Base-by-base conservation (phyloP, 768 basidiomycete species). In the Tricholoma flavovirens region DNA sequence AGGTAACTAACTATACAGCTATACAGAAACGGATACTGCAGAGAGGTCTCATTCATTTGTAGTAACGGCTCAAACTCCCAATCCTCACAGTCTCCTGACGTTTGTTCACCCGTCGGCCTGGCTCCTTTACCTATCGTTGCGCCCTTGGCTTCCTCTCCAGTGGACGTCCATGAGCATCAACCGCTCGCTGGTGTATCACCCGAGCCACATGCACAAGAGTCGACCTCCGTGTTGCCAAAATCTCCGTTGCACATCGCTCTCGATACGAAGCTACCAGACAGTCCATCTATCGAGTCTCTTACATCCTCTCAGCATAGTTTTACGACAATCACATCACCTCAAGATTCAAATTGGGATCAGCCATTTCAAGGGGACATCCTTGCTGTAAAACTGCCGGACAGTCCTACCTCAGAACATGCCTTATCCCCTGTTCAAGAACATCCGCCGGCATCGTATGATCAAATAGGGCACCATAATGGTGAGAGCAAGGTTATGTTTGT, bases 31-130 rank as follows among this genome's bases (percentile, higher is more conserved):
- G 12, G 5, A 17, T 30, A 11, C 8, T 29, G 24, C n/a, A 4
- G 12, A 24, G 5, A 43, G 29, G 19, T 49, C 43, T 46, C 33
- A 38, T 32, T 22, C 40, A 56, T 54, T 46, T 52, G 8, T 26
- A 57, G 29, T 35, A 30, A 26, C 49, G 21, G 42, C 30, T 43
- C 45, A 50, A 21, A 62, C 59, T 58, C 63, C 59, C 22, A 58
- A 42, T 29, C 21, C 15, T 50, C 59, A 1, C 51, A 52, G 29
- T 73, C 73, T 7, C 75, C 73, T 0, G 68, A 71, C 14, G 69
- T 75, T 11, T 53, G 53, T 17, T 74, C 74, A 9, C 74, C 74
- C 0, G 50, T 66, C 24, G 74, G 67, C n/a, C 66, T 77, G 7
- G 68, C 63, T 2, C 51, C 62, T 5, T 61, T 77, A 8, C 73